Base-by-base conservation (phyloP, 139 green algal species). In the Asterochloris erici region DNA sequence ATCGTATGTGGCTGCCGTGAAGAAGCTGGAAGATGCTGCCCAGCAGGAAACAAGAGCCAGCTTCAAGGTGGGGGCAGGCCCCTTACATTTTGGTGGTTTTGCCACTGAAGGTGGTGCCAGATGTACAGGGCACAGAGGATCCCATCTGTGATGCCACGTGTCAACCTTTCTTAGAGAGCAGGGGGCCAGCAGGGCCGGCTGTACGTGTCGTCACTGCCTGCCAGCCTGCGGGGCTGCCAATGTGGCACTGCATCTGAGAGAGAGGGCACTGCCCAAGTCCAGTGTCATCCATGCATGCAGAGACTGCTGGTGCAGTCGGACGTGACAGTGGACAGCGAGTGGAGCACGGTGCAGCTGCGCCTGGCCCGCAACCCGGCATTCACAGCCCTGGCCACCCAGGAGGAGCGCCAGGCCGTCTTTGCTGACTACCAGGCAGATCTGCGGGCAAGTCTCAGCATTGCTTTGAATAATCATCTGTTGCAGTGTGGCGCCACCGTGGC, bases 1-100 rank as follows among this genome's bases (percentile, higher is more conserved):
- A 13, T 85, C 82, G 16, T 92, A 89, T 81, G 62, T 85, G 24
- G 75, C 82, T 17, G 88, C 82, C 17, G 38, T 92, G 38, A 16
- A 14, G 63, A 83, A 83, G 86, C 61, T 86, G 23, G 81, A 88
- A 60, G 74, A 21, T 21, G 82, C 82, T 19, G 66, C 38, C 24
- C 66, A 74, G 16, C 63, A 76, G 26, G 19, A 23, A 17, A 64
- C 83, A 14, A 15, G 54, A 15, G 78, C 71, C 60, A 73, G 47
- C 78, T 86, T 86, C 78, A 74, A 83, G 83, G 83, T 86, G 74
- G 29, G 62, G 19, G 13, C 64, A 24, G 12, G 27, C 12, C 10
- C 38, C 11, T 19, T 73, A 15, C 28, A 16, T 6, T 63, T 10
- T 54, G 38, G 38, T 54, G 38, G 38, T 54, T 54, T 6, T 6